Base-by-base conservation (phyloP, 1,139 yeast species). In the Nematodospora anomalae region DNA sequence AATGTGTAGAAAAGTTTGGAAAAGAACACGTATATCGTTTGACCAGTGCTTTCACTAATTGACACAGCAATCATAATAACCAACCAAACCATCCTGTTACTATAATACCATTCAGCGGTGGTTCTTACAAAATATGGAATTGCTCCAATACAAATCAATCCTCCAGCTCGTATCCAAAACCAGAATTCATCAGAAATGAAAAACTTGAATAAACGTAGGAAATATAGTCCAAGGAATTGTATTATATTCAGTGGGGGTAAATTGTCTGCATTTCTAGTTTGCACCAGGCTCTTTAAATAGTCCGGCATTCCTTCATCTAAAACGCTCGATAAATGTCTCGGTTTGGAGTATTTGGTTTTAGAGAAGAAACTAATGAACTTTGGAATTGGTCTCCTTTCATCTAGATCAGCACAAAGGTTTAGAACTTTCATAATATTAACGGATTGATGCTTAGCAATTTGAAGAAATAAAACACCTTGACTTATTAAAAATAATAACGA, bases 1-100 rank as follows among this genome's bases (percentile, higher is more conserved):
- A 64, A 58, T 2, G 68, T 46, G 33, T 59, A 62, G 1, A 49
- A 44, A 20, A 64, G 36, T 39, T 62, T 64, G 30, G 58, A 51
- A 6, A 51, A 30, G 34, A 55, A 57, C 9, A 52, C 51, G 41
- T 64, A 65, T 6, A 62, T 51, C 9, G 68, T 60, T 40, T 61
- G 62, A 1, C 68, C 71, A 4, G 68, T 55, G 24, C 57, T 57
- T 30, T 64, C 66, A 6, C 62, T 42, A 5, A 63, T 59, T 3
- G 66, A 58, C 13, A 66, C 52, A 3, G 57, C 62, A 39, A 61
- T 53, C 63, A 64, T 59, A 33, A 66, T 52, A 2, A 62, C 68
- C 8, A 64, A 38, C 71, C 71, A 66, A 6, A 63, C 47, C 34
- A 60, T 42, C 32, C 66, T 50, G 30, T 55, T 51, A 8, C 41